A percentile compares a stretch with the other conserved stretches of the same genome.
These are phyloP conservation scores for Pichia manshurica DNA, from an alignment of 805 yeast genomes.

Conservation along the genomic window DNA sequence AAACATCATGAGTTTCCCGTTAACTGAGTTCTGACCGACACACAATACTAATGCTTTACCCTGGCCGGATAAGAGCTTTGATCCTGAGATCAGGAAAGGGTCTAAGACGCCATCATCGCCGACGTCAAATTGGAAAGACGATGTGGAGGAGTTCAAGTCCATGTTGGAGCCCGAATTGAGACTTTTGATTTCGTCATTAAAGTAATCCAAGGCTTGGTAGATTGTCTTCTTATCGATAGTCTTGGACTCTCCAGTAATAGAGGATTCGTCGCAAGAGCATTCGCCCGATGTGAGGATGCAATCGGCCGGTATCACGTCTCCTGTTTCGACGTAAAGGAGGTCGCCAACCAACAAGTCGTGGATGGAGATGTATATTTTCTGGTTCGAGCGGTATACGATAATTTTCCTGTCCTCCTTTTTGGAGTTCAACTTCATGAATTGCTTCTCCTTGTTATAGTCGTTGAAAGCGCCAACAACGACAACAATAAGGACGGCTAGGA, in stretches of 20 bases:
- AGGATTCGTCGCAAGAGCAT: slow-evolving; percentile 85
- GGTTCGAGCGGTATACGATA: slow-evolving; percentile 69
- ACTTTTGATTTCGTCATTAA: slow-evolving; percentile 21
- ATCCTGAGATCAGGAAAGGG: slow-evolving; percentile 85
- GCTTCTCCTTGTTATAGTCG: slow-evolving; percentile 94
- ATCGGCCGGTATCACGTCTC: slow-evolving; percentile 92
- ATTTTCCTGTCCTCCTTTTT: slow-evolving; percentile 82
- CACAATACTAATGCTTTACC: slow-evolving; percentile 85
- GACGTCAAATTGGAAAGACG: slow-evolving; percentile 28
- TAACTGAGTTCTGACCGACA: slow-evolving; percentile 83
- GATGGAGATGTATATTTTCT: slow-evolving; percentile 61
- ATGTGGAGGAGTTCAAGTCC: slow-evolving; percentile 9
- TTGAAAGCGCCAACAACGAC: slow-evolving; percentile 92
- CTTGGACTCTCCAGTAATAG: slow-evolving; percentile 90
- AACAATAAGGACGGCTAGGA: slow-evolving; percentile 85
- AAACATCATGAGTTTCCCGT: slow-evolving; percentile 87
- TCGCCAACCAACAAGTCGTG: slow-evolving; percentile 85
- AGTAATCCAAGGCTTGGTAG: slow-evolving; percentile 30
- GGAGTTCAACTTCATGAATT: slow-evolving; percentile 80
- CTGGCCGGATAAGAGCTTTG: slow-evolving; percentile 79
- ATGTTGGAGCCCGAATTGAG: slow-evolving; percentile 13
- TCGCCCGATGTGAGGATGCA: slow-evolving; percentile 67
- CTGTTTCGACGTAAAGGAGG: slow-evolving; percentile 75
- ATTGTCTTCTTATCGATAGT: slow-evolving; percentile 69
- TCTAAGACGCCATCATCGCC: slow-evolving; percentile 49